Evolutionary conservation across 2,329 filamentous ascomycete genomes (phyloP).

Genomic region (Geosmithia morbida): DNA sequence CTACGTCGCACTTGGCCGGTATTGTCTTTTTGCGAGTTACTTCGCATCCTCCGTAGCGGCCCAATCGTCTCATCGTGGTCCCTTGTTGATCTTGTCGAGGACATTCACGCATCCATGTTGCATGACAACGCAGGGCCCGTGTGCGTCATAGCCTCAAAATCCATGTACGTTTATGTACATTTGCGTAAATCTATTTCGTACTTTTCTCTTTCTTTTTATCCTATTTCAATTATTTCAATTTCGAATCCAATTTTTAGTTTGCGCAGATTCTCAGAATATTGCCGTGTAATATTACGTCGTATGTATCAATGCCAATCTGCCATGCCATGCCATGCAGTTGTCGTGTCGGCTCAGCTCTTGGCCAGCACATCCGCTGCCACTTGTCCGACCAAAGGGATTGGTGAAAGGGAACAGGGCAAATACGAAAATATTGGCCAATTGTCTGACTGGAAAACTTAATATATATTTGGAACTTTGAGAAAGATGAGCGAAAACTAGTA

Average conservation of each 20-base stretch:
- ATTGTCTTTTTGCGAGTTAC: no score
- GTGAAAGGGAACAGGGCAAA: background rate
- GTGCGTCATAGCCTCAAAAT: background rate
- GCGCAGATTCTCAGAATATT: no score
- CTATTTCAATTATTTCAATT: no score
- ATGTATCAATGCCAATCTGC: background rate
- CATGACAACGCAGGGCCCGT: background rate
- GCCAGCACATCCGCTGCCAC: background rate
- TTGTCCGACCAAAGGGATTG: background rate
- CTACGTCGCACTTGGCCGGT: no score
- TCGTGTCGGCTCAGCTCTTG: background rate
- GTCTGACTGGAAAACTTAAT: background rate
- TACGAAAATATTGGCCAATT: background rate
- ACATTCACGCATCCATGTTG: background rate
- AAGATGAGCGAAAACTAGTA: background rate
- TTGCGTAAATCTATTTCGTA: no score
- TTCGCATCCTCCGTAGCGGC: no score
- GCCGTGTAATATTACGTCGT: background rate
- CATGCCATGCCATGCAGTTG: background rate
- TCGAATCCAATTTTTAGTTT: no score
- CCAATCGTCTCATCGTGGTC: background rate
- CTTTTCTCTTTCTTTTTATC: no score
- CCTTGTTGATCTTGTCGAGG: background rate
- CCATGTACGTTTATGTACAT: background rate
- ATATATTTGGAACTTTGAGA: background rate